Evolutionary conservation across 768 basidiomycete genomes (phyloP), one percentile per base, ranked within the genome.

Genomic region (Pholiota microspora): DNA sequence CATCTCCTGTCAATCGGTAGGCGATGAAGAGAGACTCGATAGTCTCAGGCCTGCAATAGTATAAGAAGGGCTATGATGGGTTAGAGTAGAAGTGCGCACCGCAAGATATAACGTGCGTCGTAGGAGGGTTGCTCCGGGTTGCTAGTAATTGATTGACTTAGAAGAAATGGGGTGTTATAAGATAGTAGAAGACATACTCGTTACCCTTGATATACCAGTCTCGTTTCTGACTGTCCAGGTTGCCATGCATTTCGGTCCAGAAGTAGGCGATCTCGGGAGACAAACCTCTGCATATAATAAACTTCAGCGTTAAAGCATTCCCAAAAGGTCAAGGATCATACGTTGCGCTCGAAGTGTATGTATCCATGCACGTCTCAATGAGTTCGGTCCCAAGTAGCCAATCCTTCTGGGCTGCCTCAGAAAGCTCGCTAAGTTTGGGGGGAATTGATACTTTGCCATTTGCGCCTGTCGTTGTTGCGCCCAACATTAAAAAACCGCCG

Each of bases 191-290:
- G 5, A 44, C 81, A 49, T 48, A 88, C 88, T 71, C 64, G 16
- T 82, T 82, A 23, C 83, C 83, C 66, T 92, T 94, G 77, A 97
- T 94, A 64, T 94, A 96, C 94, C 94, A 98, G 66, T 96, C 94
- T 7, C 51, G 38, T 5, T 27, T 24, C 69, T 57, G 13, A 59
- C 56, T 9, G 74, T 73, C 24, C 72, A 70, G 10, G 31, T 86
- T 82, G 0, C 69, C 69, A 29, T 89, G 83, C 21, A 73, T 78
- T 13, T 78, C 73, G 5, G 79, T 81, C 46, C 81, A 77, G 73
- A 94, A 98, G 70, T 94, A 83, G 16, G 81, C 92, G 48, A 97
- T 94, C 69, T 98, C 93, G 1, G 93, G 91, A 0, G 90, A 79
- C 13, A 96, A 80, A 1, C 94, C 92, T 4, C 92, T 94, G 34